These are phyloP conservation scores for Sclerotinia nivalis DNA, from an alignment of 2,329 filamentous ascomycete genomes.

Conservation along the genomic window DNA sequence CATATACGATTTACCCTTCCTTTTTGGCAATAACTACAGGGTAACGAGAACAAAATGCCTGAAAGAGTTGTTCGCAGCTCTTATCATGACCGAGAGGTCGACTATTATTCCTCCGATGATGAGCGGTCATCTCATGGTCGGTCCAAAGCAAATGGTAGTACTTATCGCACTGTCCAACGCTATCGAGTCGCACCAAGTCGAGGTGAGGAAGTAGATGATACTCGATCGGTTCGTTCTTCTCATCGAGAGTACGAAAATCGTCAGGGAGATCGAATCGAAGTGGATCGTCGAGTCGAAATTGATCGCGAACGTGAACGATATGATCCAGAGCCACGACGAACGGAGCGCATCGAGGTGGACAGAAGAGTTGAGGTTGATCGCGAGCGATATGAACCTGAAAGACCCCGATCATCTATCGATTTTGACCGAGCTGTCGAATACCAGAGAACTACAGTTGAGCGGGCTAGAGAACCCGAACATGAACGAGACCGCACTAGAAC, in stretches of 20 bases:
- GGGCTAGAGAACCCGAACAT: conserved; percentile 43
- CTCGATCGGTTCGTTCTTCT: conserved; percentile 34
- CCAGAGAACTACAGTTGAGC: conserved; percentile 31
- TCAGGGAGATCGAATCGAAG: conserved; percentile 37
- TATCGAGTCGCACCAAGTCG: conserved; percentile 39
- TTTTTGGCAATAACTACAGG: not conserved
- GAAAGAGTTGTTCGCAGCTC: conserved; percentile 34
- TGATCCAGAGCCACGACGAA: not conserved
- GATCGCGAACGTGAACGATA: conserved; percentile 22
- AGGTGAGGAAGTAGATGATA: conserved; percentile 38
- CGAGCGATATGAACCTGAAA: conserved; percentile 31
- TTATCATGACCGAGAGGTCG: conserved; percentile 33
- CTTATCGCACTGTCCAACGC: conserved; percentile 40
- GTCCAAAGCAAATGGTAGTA: conserved; percentile 26
- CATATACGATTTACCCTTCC: not conserved
- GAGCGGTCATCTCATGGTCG: conserved; percentile 35
- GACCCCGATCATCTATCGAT: conserved; percentile 36
- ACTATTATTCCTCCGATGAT: conserved; percentile 41
- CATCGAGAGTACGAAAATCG: conserved; percentile 33
- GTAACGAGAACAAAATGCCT: conserved; percentile 29
- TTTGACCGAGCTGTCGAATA: conserved; percentile 32
- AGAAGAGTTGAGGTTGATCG: conserved; percentile 20
- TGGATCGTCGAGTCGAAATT: conserved; percentile 39
- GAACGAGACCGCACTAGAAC: conserved; percentile 40
- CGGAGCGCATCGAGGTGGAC: conserved; percentile 20